Base-by-base conservation (phyloP, 768 basidiomycete species). In the Russula foetens region DNA sequence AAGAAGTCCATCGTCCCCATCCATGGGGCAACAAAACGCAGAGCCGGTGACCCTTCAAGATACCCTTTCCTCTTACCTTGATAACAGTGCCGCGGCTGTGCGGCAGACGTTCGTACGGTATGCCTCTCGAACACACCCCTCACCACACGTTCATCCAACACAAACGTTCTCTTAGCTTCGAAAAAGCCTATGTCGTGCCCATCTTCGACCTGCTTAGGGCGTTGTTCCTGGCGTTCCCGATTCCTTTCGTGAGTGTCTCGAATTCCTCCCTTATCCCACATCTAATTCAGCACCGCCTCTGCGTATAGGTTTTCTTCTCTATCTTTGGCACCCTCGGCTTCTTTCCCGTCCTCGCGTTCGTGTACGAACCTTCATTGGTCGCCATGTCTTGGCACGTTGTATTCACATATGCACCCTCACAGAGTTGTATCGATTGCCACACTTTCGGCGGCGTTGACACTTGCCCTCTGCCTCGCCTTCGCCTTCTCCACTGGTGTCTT, bases 331-430 rank as follows among this genome's bases (percentile, higher is more conserved):
- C 55, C 26, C 47, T 66, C 49, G 52, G 58, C 54, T 48, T 66
- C 43, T 54, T 63, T 24, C 64, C 64, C 19, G 19, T 66, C 21
- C 58, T 66, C 39, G 31, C 64, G 29, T 66, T 60, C 58, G 24
- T 66, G 64, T 66, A 57, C 35, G 62, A 8, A 11, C 21, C 17
- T 28, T 28, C 26, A 44, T 41, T 24, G n/a, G 2, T 39, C 29
- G 1, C n/a, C 4, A 1, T 29, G 19, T 23, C 11, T 21, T 28
- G 7, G 23, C 19, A 31, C 9, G 17, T 41, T 24, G n/a, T 14
- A 7, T 26, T 46, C 9, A 49, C 24, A 28, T 29, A 21, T 31
- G 11, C 41, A 24, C 19, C n/a, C 8, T 35, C 48, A 11, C 28
- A 63, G 57, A 21, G 5, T 38, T 24, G 26, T 56, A 15, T 55